These are phyloP conservation scores for Malassezia dermatis DNA, from an alignment of 1,284 basidiomycete genomes.

Conservation along the genomic window DNA sequence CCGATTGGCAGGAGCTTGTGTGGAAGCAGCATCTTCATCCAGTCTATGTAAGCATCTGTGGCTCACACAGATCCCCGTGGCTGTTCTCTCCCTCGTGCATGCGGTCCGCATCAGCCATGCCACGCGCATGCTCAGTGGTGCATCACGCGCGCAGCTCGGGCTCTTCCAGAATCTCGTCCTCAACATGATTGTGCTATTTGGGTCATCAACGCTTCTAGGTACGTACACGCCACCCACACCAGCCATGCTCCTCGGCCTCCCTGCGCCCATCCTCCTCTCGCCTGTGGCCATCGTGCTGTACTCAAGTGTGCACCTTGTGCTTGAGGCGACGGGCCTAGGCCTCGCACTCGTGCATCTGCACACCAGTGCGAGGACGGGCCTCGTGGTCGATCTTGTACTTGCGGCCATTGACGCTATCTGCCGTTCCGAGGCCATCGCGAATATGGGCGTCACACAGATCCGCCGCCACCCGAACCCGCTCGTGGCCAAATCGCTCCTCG, in stretches of 20 bases:
- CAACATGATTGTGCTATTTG: constrained; percentile 33
- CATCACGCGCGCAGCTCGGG: constrained; percentile 14
- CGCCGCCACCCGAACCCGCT: constrained; percentile 17
- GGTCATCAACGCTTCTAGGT: constrained; percentile 12
- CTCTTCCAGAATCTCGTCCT: constrained; percentile 30
- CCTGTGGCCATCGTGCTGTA: constrained; percentile 27
- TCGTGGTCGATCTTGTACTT: constrained; percentile 24
- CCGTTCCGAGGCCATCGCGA: constrained; percentile 31
- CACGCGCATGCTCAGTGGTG: constrained; percentile 26
- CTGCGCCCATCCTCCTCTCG: constrained; percentile 24
- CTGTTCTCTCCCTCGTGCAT: constrained; percentile 20
- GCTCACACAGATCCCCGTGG: constrained; percentile 20
- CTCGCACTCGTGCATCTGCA: constrained; percentile 15
- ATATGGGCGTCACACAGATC: constrained; percentile 24
- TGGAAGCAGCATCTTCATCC: constrained; percentile 3
- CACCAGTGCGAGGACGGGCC: background rate
- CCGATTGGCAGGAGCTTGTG: constrained; percentile 14
- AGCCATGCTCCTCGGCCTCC: constrained; percentile 21
- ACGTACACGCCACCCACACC: background rate
- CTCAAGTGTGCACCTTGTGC: constrained; percentile 21
- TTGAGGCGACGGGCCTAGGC: constrained; percentile 15
- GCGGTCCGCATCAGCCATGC: constrained; percentile 31
- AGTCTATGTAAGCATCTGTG: constrained; percentile 3
- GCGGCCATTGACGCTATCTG: constrained; percentile 27
- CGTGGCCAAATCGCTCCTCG: constrained; percentile 24